Evolutionary conservation across 2,329 filamentous ascomycete genomes (phyloP), one percentile per base, ranked within the genome.

Genomic region (Diplodia intermedia): DNA sequence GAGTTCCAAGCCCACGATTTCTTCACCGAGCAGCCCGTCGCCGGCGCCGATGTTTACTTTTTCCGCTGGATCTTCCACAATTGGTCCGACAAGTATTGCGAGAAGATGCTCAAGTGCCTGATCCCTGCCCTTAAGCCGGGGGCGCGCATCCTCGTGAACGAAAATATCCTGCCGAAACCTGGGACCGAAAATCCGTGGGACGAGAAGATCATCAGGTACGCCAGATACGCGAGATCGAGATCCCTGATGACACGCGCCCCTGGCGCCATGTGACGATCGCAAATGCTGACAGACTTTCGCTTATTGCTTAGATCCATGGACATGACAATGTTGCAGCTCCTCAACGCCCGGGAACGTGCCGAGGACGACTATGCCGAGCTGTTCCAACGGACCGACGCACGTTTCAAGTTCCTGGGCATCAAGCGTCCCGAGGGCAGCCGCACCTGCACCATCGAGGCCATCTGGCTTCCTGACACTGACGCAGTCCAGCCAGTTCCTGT

Each of bases 61-160:
- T 75, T 81, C 40, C 76, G 80, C 29, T 76, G 74, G 69, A 75
- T 80, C 12, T 70, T 82, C 29, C 81, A 82, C 69, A 81, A 83
- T 66, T 81, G 77, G 77, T 72, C 72, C 23, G 79, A 82, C 63
- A 71, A 73, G 23, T 75, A 81, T 36, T 75, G 74, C 38, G 71
- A 77, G n/a, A 72, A 70, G 9, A 80, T 82, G 36, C 68, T 70
- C 31, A 54, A 40, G 26, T 40, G 54, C 40, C 40, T 69, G 23
- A 67, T 69, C 61, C 68, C 69, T 36, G 69, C 68, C 8, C 55
- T 70, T 23, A 68, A 69, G 50, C 60, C 68, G 18, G 69, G 69
- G 23, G 65, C 69, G 12, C 52, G 69, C 11, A 62, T 70, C 36
- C 66, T 70, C 26, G 65, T 70, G 47, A 68, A 70, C 38, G 71